Evolutionary conservation across 2,329 filamentous ascomycete species (phyloP), one percentile per base, ranked within the genome.

Genomic region (Beauveria sp.): DNA sequence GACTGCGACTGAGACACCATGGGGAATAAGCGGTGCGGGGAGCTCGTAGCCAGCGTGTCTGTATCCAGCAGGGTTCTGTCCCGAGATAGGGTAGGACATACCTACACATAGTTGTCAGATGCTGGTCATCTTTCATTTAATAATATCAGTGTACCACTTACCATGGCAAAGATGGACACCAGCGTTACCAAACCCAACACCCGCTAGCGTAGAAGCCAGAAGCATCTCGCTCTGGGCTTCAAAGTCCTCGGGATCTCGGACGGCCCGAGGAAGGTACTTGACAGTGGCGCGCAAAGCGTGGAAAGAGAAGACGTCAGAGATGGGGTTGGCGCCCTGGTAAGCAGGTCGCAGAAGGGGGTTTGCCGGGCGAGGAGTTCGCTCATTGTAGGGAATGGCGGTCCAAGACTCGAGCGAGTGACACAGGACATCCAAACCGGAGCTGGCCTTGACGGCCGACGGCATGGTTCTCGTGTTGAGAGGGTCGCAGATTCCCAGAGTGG

Each of bases 71-170:
- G 90, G 91, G 72, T 99, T 99, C 72, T 97, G 92, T 34, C 92
- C 91, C 0, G 91, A 96, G 70, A 99, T 96, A 20, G 94, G 94
- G 71, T 99, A 99, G 26, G 90, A 96, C 93, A 99, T 97, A 71
- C 93, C 84, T 86, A 37, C 26, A 61, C 6, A 10, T 24, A 44
- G 16, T 37, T 50, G 43, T 59, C 40, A 55, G 46, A 50, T 54
- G 50, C 37, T 24, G 37, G 34, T 28, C 48, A 44, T 37, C n/a
- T 30, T 58, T 18, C 24, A 28, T 61, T n/a, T 18, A 26, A 52
- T 24, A 26, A 12, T 24, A 40, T 46, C 55, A 53, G 41, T 53
- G 30, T n/a, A 43, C 16, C 26, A 72, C 80, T 57, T 70, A 82
- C 82, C 83, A 65, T 86, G 83, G 65, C 83, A 86, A 50, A 86